These are phyloP conservation scores for Coelastrella sp. DNA, from an alignment of 139 green algal genomes.

Conservation along the genomic window DNA sequence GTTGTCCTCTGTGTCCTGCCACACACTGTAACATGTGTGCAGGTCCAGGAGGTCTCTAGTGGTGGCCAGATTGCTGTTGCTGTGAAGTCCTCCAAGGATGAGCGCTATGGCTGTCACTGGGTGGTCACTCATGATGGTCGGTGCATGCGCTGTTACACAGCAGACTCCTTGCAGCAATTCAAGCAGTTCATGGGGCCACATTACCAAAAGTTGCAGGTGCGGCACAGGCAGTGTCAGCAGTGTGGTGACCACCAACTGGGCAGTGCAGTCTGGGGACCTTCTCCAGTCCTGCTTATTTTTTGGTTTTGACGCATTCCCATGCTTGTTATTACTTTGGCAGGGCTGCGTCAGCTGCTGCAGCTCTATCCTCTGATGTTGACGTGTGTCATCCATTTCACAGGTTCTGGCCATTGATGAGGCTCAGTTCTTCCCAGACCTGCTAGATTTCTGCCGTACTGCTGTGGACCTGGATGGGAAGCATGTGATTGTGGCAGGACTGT, in stretches of 20 bases:
- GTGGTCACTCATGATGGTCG: conserved; percentile 40
- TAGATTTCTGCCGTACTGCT: conserved; percentile 69
- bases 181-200: conserved; percentile 5
- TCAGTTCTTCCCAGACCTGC: conserved; percentile 84
- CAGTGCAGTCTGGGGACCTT: too few relatives aligned
- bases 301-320: not conserved
- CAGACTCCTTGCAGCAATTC: conserved; percentile 24
- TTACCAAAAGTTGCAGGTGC: conserved; percentile 19
- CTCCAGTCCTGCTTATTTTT: not conserved
- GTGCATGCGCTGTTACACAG: conserved; percentile 37
- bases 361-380: not conserved
- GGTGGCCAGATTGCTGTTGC: not conserved
- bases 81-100: conserved; percentile 45
- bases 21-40: not conserved
- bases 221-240: not conserved
- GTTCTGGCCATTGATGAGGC: conserved; percentile 84
- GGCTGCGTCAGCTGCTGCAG: not conserved
- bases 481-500: conserved; percentile 74
- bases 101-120: conserved; percentile 45
- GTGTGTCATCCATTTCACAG: not conserved
- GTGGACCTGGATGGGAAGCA: conserved; percentile 75
- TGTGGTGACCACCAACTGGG: too few relatives aligned
- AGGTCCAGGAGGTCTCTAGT: conserved; percentile 14
- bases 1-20: not conserved
- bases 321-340: not conserved